Evolutionary conservation across 2,329 filamentous ascomycete genomes (phyloP).

Genomic region (Neonectria magnoliae): DNA sequence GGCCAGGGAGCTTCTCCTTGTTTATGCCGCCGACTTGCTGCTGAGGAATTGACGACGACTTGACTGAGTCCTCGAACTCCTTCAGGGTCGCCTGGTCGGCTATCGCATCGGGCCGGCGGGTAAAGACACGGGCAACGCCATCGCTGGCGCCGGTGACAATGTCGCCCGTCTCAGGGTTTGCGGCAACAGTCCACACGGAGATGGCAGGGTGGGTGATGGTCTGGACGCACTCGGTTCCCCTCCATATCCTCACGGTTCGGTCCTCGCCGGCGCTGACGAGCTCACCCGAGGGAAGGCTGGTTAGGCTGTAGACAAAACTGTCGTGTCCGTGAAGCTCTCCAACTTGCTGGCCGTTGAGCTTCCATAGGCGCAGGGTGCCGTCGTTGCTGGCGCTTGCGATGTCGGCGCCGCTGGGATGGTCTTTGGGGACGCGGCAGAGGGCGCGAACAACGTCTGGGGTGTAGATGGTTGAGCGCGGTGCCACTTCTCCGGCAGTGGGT

Average conservation of each 20-base stretch:
- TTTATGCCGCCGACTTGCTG: slow-evolving; percentile 86
- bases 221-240: slow-evolving; percentile 82
- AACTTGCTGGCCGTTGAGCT: slow-evolving; percentile 78
- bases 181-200: slow-evolving; percentile 94
- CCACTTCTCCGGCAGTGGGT: slow-evolving; percentile 63
- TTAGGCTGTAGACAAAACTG: slow-evolving; percentile 91
- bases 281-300: slow-evolving; percentile 82
- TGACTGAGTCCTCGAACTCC: slow-evolving; percentile 84
- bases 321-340: slow-evolving; percentile 87
- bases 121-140: slow-evolving; percentile 85
- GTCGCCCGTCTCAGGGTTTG: slow-evolving; percentile 82
- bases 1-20: slow-evolving; percentile 89
- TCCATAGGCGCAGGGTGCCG: slow-evolving; percentile 88
- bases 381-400: slow-evolving; percentile 97
- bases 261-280: slow-evolving; percentile 94
- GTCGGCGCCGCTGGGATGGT: slow-evolving; percentile 84
- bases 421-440: slow-evolving; percentile 80
- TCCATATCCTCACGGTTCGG: slow-evolving; percentile 92
- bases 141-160: slow-evolving; percentile 96
- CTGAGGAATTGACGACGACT: slow-evolving; percentile 85
- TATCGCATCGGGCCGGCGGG: slow-evolving; percentile 72
- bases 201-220: slow-evolving; percentile 98
- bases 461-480: slow-evolving; percentile 64
- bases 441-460: slow-evolving; percentile 88
- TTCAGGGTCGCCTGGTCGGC: slow-evolving; percentile 75